These are phyloP conservation scores for Arthrinium phaeospermum DNA, from an alignment of 2,329 filamentous ascomycete species.

Conservation along the genomic window DNA sequence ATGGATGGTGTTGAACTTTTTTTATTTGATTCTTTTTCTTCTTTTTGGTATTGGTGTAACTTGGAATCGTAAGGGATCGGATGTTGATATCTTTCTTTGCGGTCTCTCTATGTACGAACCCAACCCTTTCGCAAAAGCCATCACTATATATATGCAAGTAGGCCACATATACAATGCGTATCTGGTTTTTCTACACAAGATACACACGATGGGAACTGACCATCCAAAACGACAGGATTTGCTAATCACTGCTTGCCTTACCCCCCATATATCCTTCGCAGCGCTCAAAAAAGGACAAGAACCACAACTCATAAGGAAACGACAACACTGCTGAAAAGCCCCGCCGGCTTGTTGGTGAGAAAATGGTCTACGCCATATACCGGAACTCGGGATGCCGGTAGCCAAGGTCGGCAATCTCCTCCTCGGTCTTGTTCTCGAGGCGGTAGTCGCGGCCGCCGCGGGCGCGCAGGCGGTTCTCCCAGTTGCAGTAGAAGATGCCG, in stretches of 20 bases:
- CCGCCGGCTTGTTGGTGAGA: too few species aligned
- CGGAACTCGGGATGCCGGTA: constrained; percentile 61
- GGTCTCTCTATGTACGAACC: not conserved
- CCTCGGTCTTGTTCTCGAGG: constrained; percentile 53
- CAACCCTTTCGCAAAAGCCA: not conserved
- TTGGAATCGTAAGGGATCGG: not conserved
- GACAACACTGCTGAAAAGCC: not conserved
- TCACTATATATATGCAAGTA: not conserved
- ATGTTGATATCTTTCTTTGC: not conserved
- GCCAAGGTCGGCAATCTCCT: constrained; percentile 54
- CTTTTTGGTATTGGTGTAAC: not conserved
- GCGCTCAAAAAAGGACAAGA: not conserved
- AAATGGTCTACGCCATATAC: constrained; percentile 52
- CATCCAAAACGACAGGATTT: not conserved
- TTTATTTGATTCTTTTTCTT: not conserved
- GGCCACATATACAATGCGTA: not conserved
- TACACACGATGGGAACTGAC: not conserved
- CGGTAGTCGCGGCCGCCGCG: constrained; percentile 54
- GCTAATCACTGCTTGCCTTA: not conserved
- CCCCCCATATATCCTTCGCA: not conserved
- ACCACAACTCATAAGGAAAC: not conserved
- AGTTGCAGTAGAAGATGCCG: constrained; percentile 58
- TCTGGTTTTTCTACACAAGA: not conserved
- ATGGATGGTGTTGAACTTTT: not conserved
- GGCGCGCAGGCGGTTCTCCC: constrained; percentile 57